Evolutionary conservation across 441 rosid genomes (phyloP).

Genomic region (Biscutella laevigata): DNA sequence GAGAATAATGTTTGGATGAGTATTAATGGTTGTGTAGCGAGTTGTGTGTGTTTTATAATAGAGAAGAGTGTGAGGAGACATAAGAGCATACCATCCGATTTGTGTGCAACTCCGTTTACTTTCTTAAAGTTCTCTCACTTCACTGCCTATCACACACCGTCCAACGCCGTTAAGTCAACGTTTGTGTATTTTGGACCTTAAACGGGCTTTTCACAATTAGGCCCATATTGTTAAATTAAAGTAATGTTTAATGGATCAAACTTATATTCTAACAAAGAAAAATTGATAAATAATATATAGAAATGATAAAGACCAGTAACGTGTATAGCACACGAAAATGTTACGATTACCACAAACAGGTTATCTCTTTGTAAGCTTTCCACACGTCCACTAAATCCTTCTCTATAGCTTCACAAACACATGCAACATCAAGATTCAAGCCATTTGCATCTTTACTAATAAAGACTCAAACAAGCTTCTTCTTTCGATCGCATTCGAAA

Average conservation of each 20-base stretch:
- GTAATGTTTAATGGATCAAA: not conserved
- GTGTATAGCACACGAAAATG: constrained; percentile 22
- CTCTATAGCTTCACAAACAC: not conserved
- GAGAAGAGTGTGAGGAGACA: constrained; percentile 8
- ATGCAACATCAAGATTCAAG: constrained; percentile 7
- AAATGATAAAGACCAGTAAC: not conserved
- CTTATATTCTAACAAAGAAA: not conserved
- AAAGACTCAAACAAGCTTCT: constrained; percentile 8
- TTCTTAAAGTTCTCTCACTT: not conserved
- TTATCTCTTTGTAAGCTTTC: constrained; percentile 12
- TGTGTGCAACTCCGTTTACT: constrained; percentile 7
- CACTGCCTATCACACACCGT: not conserved
- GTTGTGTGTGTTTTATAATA: constrained; percentile 7
- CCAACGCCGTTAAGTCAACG: not conserved
- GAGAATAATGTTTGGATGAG: constrained; percentile 6
- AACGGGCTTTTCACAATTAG: not conserved
- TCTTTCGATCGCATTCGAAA: not conserved
- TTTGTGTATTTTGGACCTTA: not conserved
- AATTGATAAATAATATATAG: not conserved
- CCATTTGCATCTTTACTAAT: not conserved
- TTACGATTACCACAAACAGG: constrained; percentile 9
- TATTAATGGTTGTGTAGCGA: not conserved
- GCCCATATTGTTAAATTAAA: not conserved
- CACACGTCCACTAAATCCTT: not conserved
- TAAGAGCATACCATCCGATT: constrained; percentile 9